Percentiles rank a stretch among this genome's conserved stretches.
Conservation (phyloP, 1,284 basidiomycete genomes). For the Amylostereum chailletii region DNA sequence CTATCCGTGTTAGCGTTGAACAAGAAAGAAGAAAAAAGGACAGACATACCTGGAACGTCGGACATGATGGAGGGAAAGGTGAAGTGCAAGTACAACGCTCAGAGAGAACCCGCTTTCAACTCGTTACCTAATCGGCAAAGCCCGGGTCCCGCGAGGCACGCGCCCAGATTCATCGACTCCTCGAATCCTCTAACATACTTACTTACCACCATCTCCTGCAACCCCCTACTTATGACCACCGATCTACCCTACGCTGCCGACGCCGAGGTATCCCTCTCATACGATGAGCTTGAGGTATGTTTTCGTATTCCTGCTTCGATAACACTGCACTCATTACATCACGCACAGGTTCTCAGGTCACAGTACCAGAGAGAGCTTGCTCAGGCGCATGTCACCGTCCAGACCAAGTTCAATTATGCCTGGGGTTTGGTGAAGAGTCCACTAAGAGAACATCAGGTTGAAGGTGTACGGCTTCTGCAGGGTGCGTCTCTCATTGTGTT, state of each 20-base stretch:
- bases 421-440: constrained; percentile 94
- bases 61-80: constrained; percentile 5
- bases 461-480: constrained; percentile 88
- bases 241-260: constrained; percentile 96
- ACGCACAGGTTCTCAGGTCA: constrained; percentile 61
- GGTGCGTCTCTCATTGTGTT: constrained; percentile 37
- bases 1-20: neutral
- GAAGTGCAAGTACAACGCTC: neutral
- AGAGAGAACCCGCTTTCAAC: constrained; percentile 4
- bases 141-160: neutral
- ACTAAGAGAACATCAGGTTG: constrained; percentile 73
- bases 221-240: constrained; percentile 44
- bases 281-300: constrained; percentile 82
- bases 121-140: neutral
- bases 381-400: constrained; percentile 83
- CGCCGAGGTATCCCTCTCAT: constrained; percentile 81
- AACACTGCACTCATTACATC: neutral
- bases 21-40: neutral
- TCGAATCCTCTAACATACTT: neutral
- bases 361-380: constrained; percentile 87
- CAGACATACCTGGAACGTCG: constrained; percentile 3
- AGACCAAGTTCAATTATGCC: constrained; percentile 98
- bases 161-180: neutral
- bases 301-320: neutral
- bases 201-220: constrained; percentile 3